These are phyloP conservation scores for Sarocladium strictum DNA, from an alignment of 2,329 filamentous ascomycete species.

Conservation along the genomic window DNA sequence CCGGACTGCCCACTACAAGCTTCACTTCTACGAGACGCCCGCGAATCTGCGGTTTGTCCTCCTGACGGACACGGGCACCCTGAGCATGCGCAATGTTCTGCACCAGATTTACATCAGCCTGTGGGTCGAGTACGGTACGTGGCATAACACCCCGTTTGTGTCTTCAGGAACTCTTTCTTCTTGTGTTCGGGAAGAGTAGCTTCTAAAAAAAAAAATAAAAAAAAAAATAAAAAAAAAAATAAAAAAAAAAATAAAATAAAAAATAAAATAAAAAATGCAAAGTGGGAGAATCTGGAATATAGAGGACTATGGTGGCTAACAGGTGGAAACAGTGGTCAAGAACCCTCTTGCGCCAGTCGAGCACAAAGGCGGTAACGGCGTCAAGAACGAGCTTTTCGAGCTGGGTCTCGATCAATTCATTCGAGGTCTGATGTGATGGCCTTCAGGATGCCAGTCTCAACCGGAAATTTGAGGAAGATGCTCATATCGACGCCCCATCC, in stretches of 20 bases:
- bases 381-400: constrained; percentile 66
- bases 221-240: too few species aligned
- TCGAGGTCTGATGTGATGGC: constrained; percentile 49
- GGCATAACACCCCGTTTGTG: too few species aligned
- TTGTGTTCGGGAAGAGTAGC: too few species aligned
- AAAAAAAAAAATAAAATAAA: too few species aligned
- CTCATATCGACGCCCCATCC: too few species aligned
- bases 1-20: constrained; percentile 90
- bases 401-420: constrained; percentile 73
- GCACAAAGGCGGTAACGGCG: constrained; percentile 62
- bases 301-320: not conserved
- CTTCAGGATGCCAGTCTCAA: too few species aligned
- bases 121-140: constrained; percentile 87
- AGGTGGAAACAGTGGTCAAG: constrained; percentile 53
- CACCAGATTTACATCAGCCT: constrained; percentile 99
- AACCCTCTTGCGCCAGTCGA: constrained; percentile 64
- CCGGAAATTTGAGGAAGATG: too few species aligned
- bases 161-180: too few species aligned
- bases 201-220: too few species aligned
- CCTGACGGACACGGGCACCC: constrained; percentile 82
- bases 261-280: too few species aligned
- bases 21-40: constrained; percentile 98
- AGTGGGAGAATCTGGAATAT: too few species aligned
- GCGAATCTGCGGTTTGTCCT: constrained; percentile 95
- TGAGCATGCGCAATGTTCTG: constrained; percentile 87